phyloP scores from a whole-genome alignment of 2,329 filamentous ascomycete genomes.

The Colletotrichum tofieldiae region DNA sequence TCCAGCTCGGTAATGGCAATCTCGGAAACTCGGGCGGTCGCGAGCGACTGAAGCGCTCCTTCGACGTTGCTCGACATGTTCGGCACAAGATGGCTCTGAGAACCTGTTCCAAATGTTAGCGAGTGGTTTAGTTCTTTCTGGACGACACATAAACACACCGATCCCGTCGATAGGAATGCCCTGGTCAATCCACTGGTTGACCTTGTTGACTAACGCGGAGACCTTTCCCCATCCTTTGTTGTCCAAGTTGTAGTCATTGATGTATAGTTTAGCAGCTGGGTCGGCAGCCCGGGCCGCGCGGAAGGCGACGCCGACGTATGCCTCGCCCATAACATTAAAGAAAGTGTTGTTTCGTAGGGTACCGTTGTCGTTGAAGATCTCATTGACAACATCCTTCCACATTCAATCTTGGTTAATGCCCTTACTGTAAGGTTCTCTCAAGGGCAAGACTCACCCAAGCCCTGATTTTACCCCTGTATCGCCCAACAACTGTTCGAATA shows the following conservation, averaged over 20 bases:
- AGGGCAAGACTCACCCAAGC: slow-evolving; percentile 59
- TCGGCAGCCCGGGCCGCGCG: slow-evolving; percentile 77
- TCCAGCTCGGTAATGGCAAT: slow-evolving; percentile 79
- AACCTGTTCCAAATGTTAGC: slow-evolving; percentile 49
- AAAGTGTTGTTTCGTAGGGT: slow-evolving; percentile 74
- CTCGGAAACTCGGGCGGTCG: slow-evolving; percentile 64
- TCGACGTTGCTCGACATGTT: slow-evolving; percentile 61
- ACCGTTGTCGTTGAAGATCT: slow-evolving; percentile 75
- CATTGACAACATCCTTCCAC: slow-evolving; percentile 72
- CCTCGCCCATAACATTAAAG: slow-evolving; percentile 77
- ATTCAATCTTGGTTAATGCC: neutral
- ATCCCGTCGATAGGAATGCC: slow-evolving; percentile 79
- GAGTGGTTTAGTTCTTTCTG: neutral
- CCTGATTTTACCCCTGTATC: slow-evolving; percentile 75
- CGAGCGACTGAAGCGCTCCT: slow-evolving; percentile 68
- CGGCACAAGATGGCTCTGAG: slow-evolving; percentile 68
- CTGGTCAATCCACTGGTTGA: slow-evolving; percentile 74
- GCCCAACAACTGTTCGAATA: slow-evolving; percentile 69
- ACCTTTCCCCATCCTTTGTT: slow-evolving; percentile 71
- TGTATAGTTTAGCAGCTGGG: slow-evolving; percentile 78
- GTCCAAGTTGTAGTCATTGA: slow-evolving; percentile 83
- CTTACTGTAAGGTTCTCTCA: neutral
- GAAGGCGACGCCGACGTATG: slow-evolving; percentile 80
- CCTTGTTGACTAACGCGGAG: slow-evolving; percentile 68
- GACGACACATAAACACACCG: slow-evolving; percentile 45